A percentile compares a stretch with the other conserved stretches of the same genome.
These are phyloP conservation scores for Fraxinus platypoda DNA, from an alignment of 305 asterid species.

Conservation along the genomic window DNA sequence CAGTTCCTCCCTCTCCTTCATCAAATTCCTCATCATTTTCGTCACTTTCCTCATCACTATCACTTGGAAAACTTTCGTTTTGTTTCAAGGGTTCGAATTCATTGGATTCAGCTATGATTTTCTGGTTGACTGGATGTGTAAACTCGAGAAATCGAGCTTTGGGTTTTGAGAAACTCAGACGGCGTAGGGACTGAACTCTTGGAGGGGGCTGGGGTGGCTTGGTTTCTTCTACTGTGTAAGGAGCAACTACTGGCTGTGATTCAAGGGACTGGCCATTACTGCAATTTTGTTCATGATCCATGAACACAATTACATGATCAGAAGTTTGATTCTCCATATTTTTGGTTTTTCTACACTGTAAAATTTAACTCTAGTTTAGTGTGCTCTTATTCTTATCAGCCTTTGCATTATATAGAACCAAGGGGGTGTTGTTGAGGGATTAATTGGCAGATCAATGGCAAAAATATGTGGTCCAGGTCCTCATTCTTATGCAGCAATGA, in stretches of 20 bases:
- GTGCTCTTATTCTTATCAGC: background rate
- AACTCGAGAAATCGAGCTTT: constrained; percentile 48
- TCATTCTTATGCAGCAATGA: background rate
- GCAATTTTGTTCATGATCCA: constrained; percentile 27
- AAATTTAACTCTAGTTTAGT: background rate
- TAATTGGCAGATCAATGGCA: background rate
- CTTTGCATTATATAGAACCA: constrained; percentile 18
- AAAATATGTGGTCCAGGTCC: background rate
- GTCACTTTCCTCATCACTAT: constrained; percentile 30
- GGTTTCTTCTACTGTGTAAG: constrained; percentile 7
- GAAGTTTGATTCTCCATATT: constrained; percentile 33
- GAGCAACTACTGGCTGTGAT: constrained; percentile 5
- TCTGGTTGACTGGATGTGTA: constrained; percentile 25
- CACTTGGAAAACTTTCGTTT: constrained; percentile 5
- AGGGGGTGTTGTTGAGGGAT: background rate
- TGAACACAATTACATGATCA: constrained; percentile 40
- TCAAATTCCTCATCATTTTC: constrained; percentile 20
- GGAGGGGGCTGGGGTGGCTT: constrained; percentile 22
- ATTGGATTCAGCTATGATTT: background rate
- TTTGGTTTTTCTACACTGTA: background rate
- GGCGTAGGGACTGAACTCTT: constrained; percentile 30
- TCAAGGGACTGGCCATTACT: constrained; percentile 13
- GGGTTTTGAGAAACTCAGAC: constrained; percentile 57
- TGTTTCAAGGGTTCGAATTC: constrained; percentile 23
- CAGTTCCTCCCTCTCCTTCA: constrained; percentile 22